phyloP scores from a whole-genome alignment of 2,329 filamentous ascomycete genomes.

The Calonectria leucothoes region DNA sequence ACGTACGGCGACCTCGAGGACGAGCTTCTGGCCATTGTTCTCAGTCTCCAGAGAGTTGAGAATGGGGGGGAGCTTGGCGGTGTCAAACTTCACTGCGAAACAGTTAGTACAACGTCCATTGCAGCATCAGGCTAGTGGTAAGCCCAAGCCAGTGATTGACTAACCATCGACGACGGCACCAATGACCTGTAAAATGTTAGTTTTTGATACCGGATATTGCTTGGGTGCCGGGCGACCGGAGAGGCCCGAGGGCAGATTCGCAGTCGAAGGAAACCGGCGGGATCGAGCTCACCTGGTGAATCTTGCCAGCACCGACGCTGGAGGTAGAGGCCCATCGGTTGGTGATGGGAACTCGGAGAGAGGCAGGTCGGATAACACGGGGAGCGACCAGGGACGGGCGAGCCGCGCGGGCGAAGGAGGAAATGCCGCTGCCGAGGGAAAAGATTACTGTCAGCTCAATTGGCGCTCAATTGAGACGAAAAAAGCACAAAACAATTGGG shows the following conservation, averaged over 20 bases:
- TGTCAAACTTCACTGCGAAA: conserved; percentile 91
- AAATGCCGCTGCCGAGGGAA: conserved; percentile 69
- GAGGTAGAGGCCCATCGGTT: conserved; percentile 70
- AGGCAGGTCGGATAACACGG: conserved; percentile 68
- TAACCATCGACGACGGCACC: conserved; percentile 99
- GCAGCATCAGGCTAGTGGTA: conserved; percentile 15
- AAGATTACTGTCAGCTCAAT: conserved; percentile 55
- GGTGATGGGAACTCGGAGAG: conserved; percentile 66
- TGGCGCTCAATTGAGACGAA: conserved; percentile 59
- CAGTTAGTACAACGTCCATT: conserved; percentile 38
- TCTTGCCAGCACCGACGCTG: conserved; percentile 72
- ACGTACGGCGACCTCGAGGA: conserved; percentile 94
- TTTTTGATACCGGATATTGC: conserved; percentile 21
- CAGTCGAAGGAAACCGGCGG: background rate
- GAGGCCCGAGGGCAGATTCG: conserved; percentile 11
- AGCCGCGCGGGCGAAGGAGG: conserved; percentile 71
- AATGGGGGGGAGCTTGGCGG: conserved; percentile 93
- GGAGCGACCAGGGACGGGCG: conserved; percentile 70
- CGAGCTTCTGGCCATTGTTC: conserved; percentile 93
- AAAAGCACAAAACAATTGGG: conserved; percentile 33
- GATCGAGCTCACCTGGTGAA: conserved; percentile 69
- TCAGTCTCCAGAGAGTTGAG: conserved; percentile 94
- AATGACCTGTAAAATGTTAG: conserved; percentile 77
- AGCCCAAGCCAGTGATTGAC: conserved; percentile 51
- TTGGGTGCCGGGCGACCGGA: conserved; percentile 37